Percentiles rank a stretch among this genome's conserved stretches.
These are phyloP conservation scores for Parietaria judaica DNA, from an alignment of 306 rosid species.

Conservation along the genomic window DNA sequence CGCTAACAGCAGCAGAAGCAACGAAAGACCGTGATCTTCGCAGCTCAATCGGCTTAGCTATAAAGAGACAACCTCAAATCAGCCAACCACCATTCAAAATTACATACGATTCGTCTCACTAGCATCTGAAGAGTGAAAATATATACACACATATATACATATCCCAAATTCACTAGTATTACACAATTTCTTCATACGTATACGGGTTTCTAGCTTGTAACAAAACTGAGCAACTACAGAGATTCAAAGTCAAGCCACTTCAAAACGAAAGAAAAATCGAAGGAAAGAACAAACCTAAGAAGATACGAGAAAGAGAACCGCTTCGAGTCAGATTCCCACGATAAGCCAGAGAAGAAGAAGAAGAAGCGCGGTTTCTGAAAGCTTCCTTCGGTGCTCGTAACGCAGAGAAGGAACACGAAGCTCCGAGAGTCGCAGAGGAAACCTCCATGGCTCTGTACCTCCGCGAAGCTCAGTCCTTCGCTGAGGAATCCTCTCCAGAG, in stretches of 20 bases:
- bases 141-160: neutral
- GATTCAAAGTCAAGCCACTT: too few species aligned
- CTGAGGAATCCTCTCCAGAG: neutral
- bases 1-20: slow-evolving; percentile 26
- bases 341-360: slow-evolving; percentile 10
- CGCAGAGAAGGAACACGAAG: slow-evolving; percentile 19
- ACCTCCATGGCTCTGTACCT: slow-evolving; percentile 23
- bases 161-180: too few species aligned
- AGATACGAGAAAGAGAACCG: slow-evolving; percentile 9
- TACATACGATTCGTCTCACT: neutral
- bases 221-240: too few species aligned
- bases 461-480: neutral
- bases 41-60: slow-evolving; percentile 24
- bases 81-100: neutral
- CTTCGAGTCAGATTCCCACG: slow-evolving; percentile 15
- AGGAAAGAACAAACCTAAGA: neutral
- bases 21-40: slow-evolving; percentile 12
- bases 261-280: neutral
- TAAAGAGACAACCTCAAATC: slow-evolving; percentile 28
- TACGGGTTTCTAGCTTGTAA: too few species aligned
- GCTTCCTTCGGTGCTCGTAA: slow-evolving; percentile 12
- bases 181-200: too few species aligned
- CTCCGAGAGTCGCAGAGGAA: slow-evolving; percentile 24
- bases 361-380: slow-evolving; percentile 12
- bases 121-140: neutral